Base-by-base conservation (phyloP, 495 filamentous ascomycete genomes). In the Lasiosphaeris hirsuta region DNA sequence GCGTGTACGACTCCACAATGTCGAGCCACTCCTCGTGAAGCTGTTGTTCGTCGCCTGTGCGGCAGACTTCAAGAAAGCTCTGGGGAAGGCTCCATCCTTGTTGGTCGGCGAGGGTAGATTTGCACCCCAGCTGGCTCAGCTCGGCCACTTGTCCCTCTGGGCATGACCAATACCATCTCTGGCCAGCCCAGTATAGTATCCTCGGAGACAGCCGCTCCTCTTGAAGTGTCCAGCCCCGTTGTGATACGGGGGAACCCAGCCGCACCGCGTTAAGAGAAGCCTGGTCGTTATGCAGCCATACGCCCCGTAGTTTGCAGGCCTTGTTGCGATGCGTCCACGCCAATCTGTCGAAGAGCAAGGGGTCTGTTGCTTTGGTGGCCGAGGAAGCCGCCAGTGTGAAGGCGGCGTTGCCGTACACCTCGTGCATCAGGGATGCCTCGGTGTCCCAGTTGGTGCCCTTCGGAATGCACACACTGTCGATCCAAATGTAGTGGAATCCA, bases 81-180 rank as follows among this genome's bases (percentile, higher is more conserved):
- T 70, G 68, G 3, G 68, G 68, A 8, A 34, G 57, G 40, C 68
- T 69, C 53, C 59, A 57, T 7, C 45, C 2, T 10, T 51, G 13
- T 5, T 44, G 35, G 7, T 53, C 15, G 10, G 33, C 37, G 0
- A 30, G 14, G 6, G 54, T 13, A n/a, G 44, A 10, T 9, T 38
- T 13, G 34, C 47, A 47, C 3, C 58, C 53, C 1, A 59, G 11
- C 7, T 64, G 38, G 39, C 54, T 50, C 17, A 63, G 42, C 41
- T 70, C 68, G 14, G 44, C 58, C 9, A 63, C 48, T 23, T 67
- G 63, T 1, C 51, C 34, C 42, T 70, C 68, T 8, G 63, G 45
- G 18, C 68, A 70, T n/a, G 66, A 70, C 68, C 68, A 70, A 33
- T 69, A 65, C 63, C 66, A 69, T 8, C 63, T 52, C 51, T 70